phyloP scores from a whole-genome alignment of 768 basidiomycete species.

The Leccinum disarticulatum region DNA sequence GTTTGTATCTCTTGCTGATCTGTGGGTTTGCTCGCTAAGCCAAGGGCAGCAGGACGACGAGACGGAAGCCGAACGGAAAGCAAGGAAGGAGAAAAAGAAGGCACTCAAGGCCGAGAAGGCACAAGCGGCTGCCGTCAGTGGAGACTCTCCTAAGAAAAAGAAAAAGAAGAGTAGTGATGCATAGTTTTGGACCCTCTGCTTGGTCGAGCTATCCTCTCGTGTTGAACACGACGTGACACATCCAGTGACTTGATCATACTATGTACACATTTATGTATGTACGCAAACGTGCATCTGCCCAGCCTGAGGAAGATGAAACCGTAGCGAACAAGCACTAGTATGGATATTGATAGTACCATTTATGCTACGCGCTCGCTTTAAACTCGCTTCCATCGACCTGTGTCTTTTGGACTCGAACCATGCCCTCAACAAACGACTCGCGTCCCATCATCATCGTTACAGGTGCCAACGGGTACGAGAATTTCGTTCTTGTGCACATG shows the following conservation, averaged over 20 bases:
- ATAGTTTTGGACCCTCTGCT: slow-evolving; percentile 17
- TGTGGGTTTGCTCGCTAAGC: slow-evolving; percentile 7
- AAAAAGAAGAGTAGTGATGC: slow-evolving; percentile 37
- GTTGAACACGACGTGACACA: neutral
- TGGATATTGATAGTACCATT: no score
- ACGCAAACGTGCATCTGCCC: neutral
- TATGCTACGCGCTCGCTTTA: neutral
- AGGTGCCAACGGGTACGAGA: slow-evolving; percentile 63
- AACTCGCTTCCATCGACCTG: neutral
- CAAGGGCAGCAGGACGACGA: slow-evolving; percentile 47
- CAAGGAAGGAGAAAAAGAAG: slow-evolving; percentile 76
- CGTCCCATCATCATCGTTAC: slow-evolving; percentile 63
- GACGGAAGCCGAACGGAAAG: slow-evolving; percentile 83
- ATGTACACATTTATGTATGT: neutral
- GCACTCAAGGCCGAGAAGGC: slow-evolving; percentile 77
- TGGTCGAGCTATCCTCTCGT: neutral
- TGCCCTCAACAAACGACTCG: slow-evolving; percentile 24
- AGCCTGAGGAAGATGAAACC: no score
- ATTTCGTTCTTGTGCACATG: neutral
- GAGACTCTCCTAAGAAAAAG: slow-evolving; percentile 47
- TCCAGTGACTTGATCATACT: neutral
- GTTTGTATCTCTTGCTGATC: slow-evolving; percentile 33
- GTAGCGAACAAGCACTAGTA: no score
- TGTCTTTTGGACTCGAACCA: slow-evolving; percentile 11
- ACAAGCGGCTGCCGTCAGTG: slow-evolving; percentile 40